Base-by-base conservation (phyloP, 495 filamentous ascomycete species). In the Daldinia bambusicola region DNA sequence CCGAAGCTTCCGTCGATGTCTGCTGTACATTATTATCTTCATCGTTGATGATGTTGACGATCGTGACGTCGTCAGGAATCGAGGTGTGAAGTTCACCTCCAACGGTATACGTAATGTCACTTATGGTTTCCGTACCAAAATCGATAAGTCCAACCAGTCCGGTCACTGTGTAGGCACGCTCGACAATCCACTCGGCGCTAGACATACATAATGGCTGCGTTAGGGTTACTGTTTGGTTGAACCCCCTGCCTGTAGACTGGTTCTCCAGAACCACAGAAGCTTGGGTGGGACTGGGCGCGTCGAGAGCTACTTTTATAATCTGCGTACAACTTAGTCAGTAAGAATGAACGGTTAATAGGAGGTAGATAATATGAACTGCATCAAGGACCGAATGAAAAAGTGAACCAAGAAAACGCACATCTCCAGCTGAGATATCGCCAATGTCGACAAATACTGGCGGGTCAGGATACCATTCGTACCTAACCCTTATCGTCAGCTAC, bases 341-440 rank as follows among this genome's bases (percentile, higher is more conserved):
- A 2, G 7, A 10, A 1, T 10, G 9, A 36, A 36, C 7, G 6
- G 6, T 7, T 36, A 34, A 3, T 34, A 34, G 32, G 32, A 4
- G 7, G 32, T 34, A 7, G 7, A 34, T 34, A 4, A 3, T 34
- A 34, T 7, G 32, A 7, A 7, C 32, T 34, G 32, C 32, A 36
- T 36, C 6, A 7, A 6, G 34, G 34, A 36, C 7, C 6, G 5
- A 36, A 36, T 36, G 6, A 6, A 36, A 36, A 36, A 36, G 26
- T 36, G 34, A n/a, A 3, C 13, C 41, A 45, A 10, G 7, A 13
- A 13, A 45, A 13, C 41, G 5, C 7, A 45, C 41, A 14, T 45
- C 41, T n/a, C 41, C 41, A 45, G 41, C 41, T 45, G 41, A 45
- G 41, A 20, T 45, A 14, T 45, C 41, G 13, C 41, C 41, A 14